A percentile compares a stretch with the other conserved stretches of the same genome.
phyloP scores from a whole-genome alignment of 768 basidiomycete species.

The Tylopilus plumbeoviolaceoides region DNA sequence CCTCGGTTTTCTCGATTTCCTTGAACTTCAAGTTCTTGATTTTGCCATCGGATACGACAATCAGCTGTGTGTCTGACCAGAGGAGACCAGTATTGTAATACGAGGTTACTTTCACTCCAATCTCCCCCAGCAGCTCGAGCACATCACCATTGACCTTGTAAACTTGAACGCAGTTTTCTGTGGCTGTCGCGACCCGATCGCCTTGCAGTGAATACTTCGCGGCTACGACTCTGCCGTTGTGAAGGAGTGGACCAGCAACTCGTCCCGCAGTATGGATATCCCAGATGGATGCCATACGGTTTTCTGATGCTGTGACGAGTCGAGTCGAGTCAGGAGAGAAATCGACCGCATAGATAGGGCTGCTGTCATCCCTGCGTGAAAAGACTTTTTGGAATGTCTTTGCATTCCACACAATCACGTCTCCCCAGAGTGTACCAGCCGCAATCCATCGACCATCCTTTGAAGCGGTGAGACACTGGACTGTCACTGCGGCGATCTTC shows the following conservation, averaged over 20 bases:
- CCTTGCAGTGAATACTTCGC: background rate
- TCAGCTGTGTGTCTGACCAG: background rate
- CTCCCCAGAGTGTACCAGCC: background rate
- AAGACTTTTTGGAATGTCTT: background rate
- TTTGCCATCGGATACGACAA: background rate
- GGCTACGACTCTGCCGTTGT: background rate
- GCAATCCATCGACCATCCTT: background rate
- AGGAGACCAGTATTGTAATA: background rate
- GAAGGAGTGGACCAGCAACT: background rate
- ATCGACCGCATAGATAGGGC: background rate
- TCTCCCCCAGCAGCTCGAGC: background rate
- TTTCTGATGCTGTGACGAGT: background rate
- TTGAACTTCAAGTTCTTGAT: background rate
- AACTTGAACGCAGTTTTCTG: background rate
- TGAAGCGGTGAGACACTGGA: background rate
- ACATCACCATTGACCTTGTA: background rate
- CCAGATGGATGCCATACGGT: background rate
- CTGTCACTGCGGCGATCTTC: background rate
- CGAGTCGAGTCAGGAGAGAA: background rate
- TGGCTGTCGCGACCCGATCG: background rate
- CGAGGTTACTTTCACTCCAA: background rate
- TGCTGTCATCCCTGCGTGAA: background rate
- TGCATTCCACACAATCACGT: background rate
- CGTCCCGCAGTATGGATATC: background rate
- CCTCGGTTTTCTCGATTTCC: too few relatives aligned